phyloP scores from a whole-genome alignment of 768 basidiomycete species.

The Termitomyces sp. region DNA sequence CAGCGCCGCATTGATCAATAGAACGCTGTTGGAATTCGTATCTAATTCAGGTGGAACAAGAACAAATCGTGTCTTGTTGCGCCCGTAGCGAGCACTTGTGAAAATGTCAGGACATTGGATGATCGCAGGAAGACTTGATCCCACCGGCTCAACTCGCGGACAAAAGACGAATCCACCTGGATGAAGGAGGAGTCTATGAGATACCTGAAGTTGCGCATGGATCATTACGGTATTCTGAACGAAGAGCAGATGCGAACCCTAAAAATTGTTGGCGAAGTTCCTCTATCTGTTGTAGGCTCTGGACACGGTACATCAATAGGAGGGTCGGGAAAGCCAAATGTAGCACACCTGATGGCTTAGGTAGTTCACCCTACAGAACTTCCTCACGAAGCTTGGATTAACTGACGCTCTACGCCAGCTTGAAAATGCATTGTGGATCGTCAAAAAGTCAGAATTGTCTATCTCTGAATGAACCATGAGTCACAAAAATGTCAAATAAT shows the following conservation, averaged over 20 bases:
- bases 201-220: constrained; percentile 43
- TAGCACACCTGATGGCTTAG: constrained; percentile 72
- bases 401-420: constrained; percentile 79
- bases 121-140: constrained; percentile 9
- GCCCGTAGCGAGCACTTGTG: constrained; percentile 62
- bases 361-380: constrained; percentile 78
- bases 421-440: constrained; percentile 84
- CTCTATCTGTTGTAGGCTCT: constrained; percentile 95
- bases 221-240: neutral
- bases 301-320: constrained; percentile 1
- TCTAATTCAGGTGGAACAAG: constrained; percentile 67
- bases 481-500: neutral
- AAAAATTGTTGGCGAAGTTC: constrained; percentile 90
- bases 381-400: constrained; percentile 54
- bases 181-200: constrained; percentile 88
- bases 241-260: constrained; percentile 33
- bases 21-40: constrained; percentile 56
- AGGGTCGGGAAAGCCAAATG: neutral
- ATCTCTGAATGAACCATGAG: constrained; percentile 1
- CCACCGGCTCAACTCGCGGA: constrained; percentile 68
- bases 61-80: constrained; percentile 73
- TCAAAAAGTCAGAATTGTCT: constrained; percentile 96
- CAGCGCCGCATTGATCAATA: constrained; percentile 75
- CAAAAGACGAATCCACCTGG: constrained; percentile 54
- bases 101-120: neutral